A percentile compares a stretch with the other conserved stretches of the same genome.
Evolutionary conservation across 306 rosid species (phyloP).

Genomic region (Begonia peltatifolia): DNA sequence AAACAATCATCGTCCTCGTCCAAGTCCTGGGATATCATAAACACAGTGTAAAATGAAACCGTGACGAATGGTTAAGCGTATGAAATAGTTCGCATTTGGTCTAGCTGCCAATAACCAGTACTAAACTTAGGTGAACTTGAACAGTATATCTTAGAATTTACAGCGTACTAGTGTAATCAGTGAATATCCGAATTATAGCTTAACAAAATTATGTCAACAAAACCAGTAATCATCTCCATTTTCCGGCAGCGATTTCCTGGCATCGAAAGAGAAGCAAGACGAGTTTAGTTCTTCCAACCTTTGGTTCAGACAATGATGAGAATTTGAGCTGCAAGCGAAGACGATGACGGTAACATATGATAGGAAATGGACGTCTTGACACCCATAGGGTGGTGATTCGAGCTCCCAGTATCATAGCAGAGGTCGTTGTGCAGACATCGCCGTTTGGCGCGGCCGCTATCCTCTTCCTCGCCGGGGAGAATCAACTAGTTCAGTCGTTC

Average conservation of each 20-base stretch:
- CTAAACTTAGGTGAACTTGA: background rate
- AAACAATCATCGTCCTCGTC: constrained; percentile 22
- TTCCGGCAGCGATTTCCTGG: background rate
- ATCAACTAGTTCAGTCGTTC: too few relatives aligned
- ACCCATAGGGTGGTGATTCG: constrained; percentile 15
- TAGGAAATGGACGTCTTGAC: constrained; percentile 9
- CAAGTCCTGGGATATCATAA: constrained; percentile 5
- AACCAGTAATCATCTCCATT: background rate
- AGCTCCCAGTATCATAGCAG: constrained; percentile 27
- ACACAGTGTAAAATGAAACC: background rate
- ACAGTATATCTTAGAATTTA: background rate
- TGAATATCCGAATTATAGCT: background rate
- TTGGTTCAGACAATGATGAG: constrained; percentile 13
- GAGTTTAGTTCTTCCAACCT: constrained; percentile 13
- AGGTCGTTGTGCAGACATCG: background rate
- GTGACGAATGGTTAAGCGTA: too few relatives aligned
- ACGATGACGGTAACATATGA: constrained; percentile 13
- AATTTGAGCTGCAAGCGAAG: constrained; percentile 13
- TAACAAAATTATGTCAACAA: background rate
- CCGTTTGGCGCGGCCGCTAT: too few relatives aligned
- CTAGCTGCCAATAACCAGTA: background rate
- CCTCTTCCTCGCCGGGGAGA: too few relatives aligned
- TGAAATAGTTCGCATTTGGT: background rate
- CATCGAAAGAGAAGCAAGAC: background rate
- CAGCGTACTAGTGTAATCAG: background rate